These are phyloP conservation scores for Solanum clarkiae DNA, from an alignment of 257 asterid species.

Conservation along the genomic window DNA sequence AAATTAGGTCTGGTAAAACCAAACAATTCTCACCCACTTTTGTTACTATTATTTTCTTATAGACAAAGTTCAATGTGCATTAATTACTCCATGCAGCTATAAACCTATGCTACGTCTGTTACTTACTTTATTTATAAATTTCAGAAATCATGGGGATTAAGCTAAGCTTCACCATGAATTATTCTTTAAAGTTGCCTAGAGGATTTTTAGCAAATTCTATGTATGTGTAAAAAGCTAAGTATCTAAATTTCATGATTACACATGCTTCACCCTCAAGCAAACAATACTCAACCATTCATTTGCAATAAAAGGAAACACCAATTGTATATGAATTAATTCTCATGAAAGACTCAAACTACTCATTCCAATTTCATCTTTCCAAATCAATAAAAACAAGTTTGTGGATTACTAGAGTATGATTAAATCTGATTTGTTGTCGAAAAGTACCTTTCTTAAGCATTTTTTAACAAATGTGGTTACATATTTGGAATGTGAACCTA, in stretches of 20 bases:
- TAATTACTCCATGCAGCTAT: not conserved
- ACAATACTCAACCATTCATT: not conserved
- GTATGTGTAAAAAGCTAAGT: not conserved
- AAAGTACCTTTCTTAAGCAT: not conserved
- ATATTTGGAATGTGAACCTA: not conserved
- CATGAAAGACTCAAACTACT: not conserved
- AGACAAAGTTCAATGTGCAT: not conserved
- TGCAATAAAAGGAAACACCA: not conserved
- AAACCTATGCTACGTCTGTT: not conserved
- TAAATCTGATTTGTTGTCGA: not conserved
- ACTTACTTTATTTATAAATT: not conserved
- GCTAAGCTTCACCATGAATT: not conserved
- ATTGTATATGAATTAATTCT: not conserved
- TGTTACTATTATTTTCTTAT: not conserved
- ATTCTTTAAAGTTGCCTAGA: not conserved
- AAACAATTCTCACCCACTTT: not conserved
- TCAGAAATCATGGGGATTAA: not conserved
- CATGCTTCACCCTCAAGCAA: conserved; percentile 10
- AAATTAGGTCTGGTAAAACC: not conserved
- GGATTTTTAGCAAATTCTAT: not conserved
- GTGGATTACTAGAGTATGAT: not conserved
- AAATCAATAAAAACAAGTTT: not conserved
- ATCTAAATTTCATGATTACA: not conserved
- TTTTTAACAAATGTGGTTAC: not conserved
- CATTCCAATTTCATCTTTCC: not conserved